Conservation (phyloP, 2,329 filamentous ascomycete species). For the Colletotrichum nymphaeae region DNA sequence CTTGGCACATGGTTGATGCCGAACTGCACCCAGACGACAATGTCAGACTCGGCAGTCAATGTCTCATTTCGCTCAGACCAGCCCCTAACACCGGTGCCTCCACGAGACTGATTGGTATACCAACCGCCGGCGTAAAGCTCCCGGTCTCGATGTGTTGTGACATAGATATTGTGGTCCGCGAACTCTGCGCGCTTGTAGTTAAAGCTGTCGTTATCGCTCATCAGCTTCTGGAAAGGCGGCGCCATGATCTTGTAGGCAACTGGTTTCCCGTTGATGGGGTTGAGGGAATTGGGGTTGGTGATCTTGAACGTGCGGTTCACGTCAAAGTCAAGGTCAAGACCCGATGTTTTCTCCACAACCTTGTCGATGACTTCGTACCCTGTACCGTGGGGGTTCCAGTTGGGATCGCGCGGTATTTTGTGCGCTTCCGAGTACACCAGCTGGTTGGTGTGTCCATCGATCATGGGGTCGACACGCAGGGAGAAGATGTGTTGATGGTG, state of each 20-base stretch:
- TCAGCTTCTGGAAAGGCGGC: constrained; percentile 29
- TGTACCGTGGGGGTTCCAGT: constrained; percentile 32
- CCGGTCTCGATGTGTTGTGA: constrained; percentile 27
- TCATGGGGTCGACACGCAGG: constrained; percentile 70
- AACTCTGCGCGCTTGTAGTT: constrained; percentile 34
- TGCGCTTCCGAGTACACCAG: constrained; percentile 60
- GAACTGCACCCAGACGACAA: constrained; percentile 67
- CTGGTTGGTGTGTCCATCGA: constrained; percentile 66
- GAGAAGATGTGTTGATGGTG: constrained; percentile 84
- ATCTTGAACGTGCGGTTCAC: constrained; percentile 32
- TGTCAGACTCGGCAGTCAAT: constrained; percentile 19
- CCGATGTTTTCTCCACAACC: constrained; percentile 22
- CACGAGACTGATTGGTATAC: constrained; percentile 33
- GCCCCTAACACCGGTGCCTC: constrained; percentile 22
- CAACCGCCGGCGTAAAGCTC: constrained; percentile 33
- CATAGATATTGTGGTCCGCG: constrained; percentile 32
- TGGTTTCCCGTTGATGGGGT: constrained; percentile 33
- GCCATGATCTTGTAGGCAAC: constrained; percentile 36
- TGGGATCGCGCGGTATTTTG: constrained; percentile 25
- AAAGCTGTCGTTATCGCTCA: constrained; percentile 30
- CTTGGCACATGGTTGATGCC: constrained; percentile 66
- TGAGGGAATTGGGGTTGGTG: constrained; percentile 31
- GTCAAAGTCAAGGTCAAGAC: constrained; percentile 19
- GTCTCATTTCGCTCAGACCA: constrained; percentile 29
- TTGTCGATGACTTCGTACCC: constrained; percentile 28